Evolutionary conservation across 179 eudicot genomes (phyloP).

Genomic region (Corrigiola litoralis): DNA sequence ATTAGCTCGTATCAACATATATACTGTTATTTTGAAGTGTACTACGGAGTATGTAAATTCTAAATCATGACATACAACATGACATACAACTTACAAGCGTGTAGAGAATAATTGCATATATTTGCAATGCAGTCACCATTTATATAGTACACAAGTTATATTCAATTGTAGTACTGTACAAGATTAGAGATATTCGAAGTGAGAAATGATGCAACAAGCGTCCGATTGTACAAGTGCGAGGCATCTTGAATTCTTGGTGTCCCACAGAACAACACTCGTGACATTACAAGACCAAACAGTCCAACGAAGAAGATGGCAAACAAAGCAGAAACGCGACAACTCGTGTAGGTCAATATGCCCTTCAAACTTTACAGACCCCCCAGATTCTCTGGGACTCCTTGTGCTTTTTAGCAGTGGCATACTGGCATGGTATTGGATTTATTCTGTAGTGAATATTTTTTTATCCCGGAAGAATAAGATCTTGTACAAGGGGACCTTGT

Average conservation of each 20-base stretch:
- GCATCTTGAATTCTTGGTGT: background rate
- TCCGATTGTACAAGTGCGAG: background rate
- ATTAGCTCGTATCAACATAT: too few species aligned
- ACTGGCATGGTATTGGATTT: background rate
- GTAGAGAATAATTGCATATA: too few species aligned
- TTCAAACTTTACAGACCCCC: conserved; percentile 1
- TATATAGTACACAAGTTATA: too few species aligned
- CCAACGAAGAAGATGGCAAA: background rate
- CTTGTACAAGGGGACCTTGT: background rate
- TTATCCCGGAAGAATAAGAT: conserved; percentile 9
- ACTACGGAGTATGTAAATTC: too few species aligned
- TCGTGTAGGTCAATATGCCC: conserved; percentile 20
- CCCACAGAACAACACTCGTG: background rate
- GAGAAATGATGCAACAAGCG: background rate
- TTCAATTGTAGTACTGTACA: too few species aligned
- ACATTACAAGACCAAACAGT: background rate
- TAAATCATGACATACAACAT: too few species aligned
- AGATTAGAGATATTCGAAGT: background rate
- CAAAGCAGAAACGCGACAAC: conserved; percentile 17
- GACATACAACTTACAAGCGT: too few species aligned
- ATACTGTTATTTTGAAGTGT: too few species aligned
- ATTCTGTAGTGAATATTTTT: background rate
- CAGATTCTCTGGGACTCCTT: background rate
- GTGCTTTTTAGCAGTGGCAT: background rate
- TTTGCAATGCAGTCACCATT: too few species aligned